Conservation (phyloP, 1,284 basidiomycete species). For the Waitea zeae region DNA sequence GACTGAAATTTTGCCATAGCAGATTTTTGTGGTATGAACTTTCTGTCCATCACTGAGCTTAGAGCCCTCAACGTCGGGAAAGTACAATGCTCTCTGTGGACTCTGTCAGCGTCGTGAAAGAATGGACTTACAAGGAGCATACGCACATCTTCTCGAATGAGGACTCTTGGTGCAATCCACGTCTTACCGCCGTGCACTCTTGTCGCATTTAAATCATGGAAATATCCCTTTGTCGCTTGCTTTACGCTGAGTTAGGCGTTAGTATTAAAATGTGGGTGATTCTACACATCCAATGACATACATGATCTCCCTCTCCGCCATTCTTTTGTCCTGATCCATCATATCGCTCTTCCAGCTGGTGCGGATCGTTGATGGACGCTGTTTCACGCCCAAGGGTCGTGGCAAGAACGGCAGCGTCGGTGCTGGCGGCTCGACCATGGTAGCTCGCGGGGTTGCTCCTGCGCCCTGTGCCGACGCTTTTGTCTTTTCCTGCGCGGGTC, state of each 20-base stretch:
- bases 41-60: conserved; percentile 34
- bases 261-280: not conserved
- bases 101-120: conserved; percentile 1
- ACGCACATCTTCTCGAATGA: conserved; percentile 81
- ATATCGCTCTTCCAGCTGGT: conserved; percentile 56
- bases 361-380: conserved; percentile 33
- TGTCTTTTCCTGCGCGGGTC: no score
- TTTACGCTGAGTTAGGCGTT: conserved; percentile 41
- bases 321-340: conserved; percentile 53
- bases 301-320: conserved; percentile 65
- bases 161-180: conserved; percentile 81
- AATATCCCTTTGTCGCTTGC: conserved; percentile 80
- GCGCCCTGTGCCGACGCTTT: no score
- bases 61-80: conserved; percentile 78
- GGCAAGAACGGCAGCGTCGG: conserved; percentile 34
- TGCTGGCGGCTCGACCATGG: conserved; percentile 9
- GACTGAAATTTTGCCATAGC: conserved; percentile 61
- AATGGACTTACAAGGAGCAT: not conserved
- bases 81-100: conserved; percentile 70
- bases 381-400: conserved; percentile 58
- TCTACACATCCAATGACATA: no score
- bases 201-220: conserved; percentile 76
- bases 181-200: conserved; percentile 82
- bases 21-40: conserved; percentile 66
- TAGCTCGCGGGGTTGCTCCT: no score